These are phyloP conservation scores for Clonostachys sp. DNA, from an alignment of 2,329 filamentous ascomycete species.

Conservation along the genomic window DNA sequence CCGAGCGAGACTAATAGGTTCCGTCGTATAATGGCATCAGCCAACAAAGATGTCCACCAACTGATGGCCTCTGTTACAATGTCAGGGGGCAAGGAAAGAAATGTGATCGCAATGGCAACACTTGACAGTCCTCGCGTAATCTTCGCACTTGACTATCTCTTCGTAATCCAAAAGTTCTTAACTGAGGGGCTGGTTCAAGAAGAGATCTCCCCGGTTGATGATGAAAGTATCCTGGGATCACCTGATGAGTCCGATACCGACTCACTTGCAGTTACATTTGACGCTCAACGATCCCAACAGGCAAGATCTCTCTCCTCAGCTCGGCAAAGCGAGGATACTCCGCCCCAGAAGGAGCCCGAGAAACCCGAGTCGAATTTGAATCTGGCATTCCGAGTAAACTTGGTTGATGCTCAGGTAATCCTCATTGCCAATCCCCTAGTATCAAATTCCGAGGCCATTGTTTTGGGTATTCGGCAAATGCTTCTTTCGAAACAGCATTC, in stretches of 20 bases:
- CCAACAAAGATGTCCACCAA: slow-evolving; percentile 92
- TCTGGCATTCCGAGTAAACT: slow-evolving; percentile 83
- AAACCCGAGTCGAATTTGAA: slow-evolving; percentile 45
- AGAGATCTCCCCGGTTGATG: slow-evolving; percentile 34
- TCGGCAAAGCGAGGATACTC: slow-evolving; percentile 10
- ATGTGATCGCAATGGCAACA: slow-evolving; percentile 84
- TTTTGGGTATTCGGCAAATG: slow-evolving; percentile 89
- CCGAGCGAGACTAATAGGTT: slow-evolving; percentile 89
- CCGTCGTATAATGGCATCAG: slow-evolving; percentile 95
- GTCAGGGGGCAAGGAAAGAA: slow-evolving; percentile 75
- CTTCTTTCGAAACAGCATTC: slow-evolving; percentile 91
- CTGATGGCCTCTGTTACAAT: slow-evolving; percentile 98
- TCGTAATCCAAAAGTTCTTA: slow-evolving; percentile 82
- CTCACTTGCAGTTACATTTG: slow-evolving; percentile 45
- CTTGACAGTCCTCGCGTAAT: slow-evolving; percentile 94
- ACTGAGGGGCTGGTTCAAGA: slow-evolving; percentile 61
- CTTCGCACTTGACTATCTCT: slow-evolving; percentile 92
- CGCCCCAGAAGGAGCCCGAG: slow-evolving; percentile 1
- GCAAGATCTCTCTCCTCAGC: slow-evolving; percentile 17
- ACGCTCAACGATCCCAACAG: slow-evolving; percentile 25
- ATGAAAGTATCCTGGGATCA: slow-evolving; percentile 50
- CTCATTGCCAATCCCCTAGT: slow-evolving; percentile 92
- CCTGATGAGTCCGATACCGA: slow-evolving; percentile 56
- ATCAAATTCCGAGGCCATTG: slow-evolving; percentile 89
- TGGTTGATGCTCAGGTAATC: slow-evolving; percentile 95